Percentiles rank a stretch among this genome's conserved stretches.
phyloP scores from a whole-genome alignment of 1,139 yeast genomes.

The Pichia norvegensis region DNA sequence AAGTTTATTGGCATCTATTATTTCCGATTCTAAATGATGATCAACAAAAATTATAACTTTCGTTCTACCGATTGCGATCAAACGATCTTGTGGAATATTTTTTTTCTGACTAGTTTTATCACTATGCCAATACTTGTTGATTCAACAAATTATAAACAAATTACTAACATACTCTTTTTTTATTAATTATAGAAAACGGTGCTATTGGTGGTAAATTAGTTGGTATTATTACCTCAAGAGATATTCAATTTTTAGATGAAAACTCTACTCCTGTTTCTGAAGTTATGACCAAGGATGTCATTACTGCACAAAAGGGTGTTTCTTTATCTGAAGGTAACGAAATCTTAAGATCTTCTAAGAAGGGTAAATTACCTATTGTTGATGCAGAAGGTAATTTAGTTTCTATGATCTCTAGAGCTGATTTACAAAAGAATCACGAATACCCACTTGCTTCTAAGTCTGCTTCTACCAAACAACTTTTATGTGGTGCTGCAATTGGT shows the following conservation, averaged over 20 bases:
- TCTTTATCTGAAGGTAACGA: slow-evolving; percentile 81
- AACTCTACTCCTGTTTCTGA: slow-evolving; percentile 54
- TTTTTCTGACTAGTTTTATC: slow-evolving; percentile 32
- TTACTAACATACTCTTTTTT: slow-evolving; percentile 2
- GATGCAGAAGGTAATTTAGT: slow-evolving; percentile 70
- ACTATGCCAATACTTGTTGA: not conserved
- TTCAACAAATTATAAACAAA: not conserved
- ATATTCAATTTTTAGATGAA: slow-evolving; percentile 88
- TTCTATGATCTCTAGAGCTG: slow-evolving; percentile 89
- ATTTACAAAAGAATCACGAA: slow-evolving; percentile 89
- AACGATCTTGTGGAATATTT: slow-evolving; percentile 91
- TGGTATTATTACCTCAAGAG: slow-evolving; percentile 96
- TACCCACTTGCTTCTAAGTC: slow-evolving; percentile 95
- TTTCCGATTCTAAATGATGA: slow-evolving; percentile 46
- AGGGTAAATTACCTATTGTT: slow-evolving; percentile 94
- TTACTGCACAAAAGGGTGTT: slow-evolving; percentile 79
- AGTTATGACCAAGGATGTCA: slow-evolving; percentile 83
- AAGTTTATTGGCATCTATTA: not conserved
- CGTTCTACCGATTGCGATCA: slow-evolving; percentile 99
- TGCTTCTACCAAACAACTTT: slow-evolving; percentile 83
- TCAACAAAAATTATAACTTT: slow-evolving; percentile 66
- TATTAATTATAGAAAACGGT: slow-evolving; percentile 57
- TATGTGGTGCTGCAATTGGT: slow-evolving; percentile 99
- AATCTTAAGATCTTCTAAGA: slow-evolving; percentile 83
- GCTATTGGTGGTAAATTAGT: slow-evolving; percentile 79